These are phyloP conservation scores for Euphrasia confusa DNA, from an alignment of 257 asterid genomes.

Conservation along the genomic window DNA sequence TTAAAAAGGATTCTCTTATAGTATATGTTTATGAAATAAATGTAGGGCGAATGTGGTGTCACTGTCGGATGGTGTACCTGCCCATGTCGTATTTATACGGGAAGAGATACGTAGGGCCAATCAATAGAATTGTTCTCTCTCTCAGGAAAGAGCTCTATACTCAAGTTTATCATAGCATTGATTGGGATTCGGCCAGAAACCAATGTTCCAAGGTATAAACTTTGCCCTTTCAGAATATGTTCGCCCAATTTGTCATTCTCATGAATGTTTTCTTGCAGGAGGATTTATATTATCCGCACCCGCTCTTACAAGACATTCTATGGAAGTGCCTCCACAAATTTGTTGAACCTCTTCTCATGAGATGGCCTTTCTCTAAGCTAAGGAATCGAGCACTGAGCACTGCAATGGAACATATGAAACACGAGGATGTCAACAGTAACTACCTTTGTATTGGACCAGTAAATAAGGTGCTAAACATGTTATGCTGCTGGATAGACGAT, in stretches of 20 bases:
- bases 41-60: slow-evolving; percentile 81
- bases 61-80: slow-evolving; percentile 55
- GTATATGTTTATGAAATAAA: not conserved
- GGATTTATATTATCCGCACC: slow-evolving; percentile 72
- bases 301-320: slow-evolving; percentile 50
- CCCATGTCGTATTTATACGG: slow-evolving; percentile 68
- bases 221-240: not conserved
- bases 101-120: slow-evolving; percentile 41
- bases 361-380: slow-evolving; percentile 59
- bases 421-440: slow-evolving; percentile 52
- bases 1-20: too few relatives aligned
- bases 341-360: slow-evolving; percentile 54
- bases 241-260: not conserved
- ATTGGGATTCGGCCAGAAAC: slow-evolving; percentile 55
- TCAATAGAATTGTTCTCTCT: slow-evolving; percentile 35
- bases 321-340: slow-evolving; percentile 54
- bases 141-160: slow-evolving; percentile 52
- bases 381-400: slow-evolving; percentile 43
- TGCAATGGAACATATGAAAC: slow-evolving; percentile 42
- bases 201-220: slow-evolving; percentile 57
- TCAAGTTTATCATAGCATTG: slow-evolving; percentile 38
- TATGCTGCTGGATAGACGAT: slow-evolving; percentile 63
- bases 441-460: slow-evolving; percentile 66
- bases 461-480: slow-evolving; percentile 70
- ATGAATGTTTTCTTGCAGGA: slow-evolving; percentile 52